Evolutionary conservation across 495 filamentous ascomycete species (phyloP).

Genomic region (Viridothelium virens): DNA sequence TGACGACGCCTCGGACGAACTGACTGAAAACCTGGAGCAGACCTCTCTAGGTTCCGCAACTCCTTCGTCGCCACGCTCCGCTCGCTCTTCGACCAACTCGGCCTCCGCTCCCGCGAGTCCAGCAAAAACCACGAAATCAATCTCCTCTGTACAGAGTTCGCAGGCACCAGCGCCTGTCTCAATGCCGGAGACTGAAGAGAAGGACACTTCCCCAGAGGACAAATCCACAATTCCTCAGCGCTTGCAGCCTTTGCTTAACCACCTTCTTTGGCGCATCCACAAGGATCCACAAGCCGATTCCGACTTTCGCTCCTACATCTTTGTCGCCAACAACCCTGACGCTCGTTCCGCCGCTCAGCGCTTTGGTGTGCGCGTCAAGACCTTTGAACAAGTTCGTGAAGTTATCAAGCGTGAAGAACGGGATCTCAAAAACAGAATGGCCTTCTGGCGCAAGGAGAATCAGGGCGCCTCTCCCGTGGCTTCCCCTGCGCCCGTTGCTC

Average conservation of each 20-base stretch:
- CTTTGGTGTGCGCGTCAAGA: constrained; percentile 53
- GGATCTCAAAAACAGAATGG: constrained; percentile 50
- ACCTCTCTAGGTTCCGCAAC: constrained; percentile 40
- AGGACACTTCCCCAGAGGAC: not conserved
- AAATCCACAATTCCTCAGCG: constrained; percentile 26
- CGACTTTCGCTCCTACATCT: constrained; percentile 42
- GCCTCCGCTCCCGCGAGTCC: constrained; percentile 40
- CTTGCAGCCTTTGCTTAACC: constrained; percentile 54
- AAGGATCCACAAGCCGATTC: constrained; percentile 35
- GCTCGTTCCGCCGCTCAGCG: constrained; percentile 52
- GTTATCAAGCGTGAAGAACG: constrained; percentile 53
- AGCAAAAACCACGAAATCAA: constrained; percentile 35
- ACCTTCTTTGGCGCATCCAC: constrained; percentile 54
- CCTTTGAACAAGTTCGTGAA: constrained; percentile 52
- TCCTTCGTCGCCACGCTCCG: constrained; percentile 45
- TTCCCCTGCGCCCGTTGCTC: not conserved
- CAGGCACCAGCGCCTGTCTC: constrained; percentile 9
- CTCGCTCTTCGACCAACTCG: constrained; percentile 26
- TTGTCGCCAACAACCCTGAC: constrained; percentile 51
- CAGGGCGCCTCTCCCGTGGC: constrained; percentile 8
- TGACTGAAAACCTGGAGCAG: constrained; percentile 40
- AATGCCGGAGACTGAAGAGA: constrained; percentile 13
- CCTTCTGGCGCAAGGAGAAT: constrained; percentile 37
- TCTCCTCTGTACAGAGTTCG: constrained; percentile 19
- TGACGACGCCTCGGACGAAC: constrained; percentile 36